These are phyloP conservation scores for Lactifluus pinguis DNA, from an alignment of 768 basidiomycete genomes.

Conservation along the genomic window DNA sequence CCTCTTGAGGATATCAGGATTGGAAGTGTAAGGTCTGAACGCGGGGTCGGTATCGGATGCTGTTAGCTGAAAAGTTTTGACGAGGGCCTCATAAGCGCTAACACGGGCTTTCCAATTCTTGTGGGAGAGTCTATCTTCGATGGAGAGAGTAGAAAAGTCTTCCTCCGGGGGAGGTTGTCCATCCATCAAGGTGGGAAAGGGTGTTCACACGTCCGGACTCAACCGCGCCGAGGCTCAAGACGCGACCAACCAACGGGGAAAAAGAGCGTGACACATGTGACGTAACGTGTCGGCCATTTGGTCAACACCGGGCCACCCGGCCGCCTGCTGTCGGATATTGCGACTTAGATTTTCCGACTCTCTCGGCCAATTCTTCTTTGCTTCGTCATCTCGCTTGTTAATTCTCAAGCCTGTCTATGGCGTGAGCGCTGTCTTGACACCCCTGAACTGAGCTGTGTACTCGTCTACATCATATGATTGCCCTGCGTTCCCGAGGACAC, in stretches of 20 bases:
- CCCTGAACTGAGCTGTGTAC: too few species aligned
- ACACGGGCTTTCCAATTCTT: conserved; percentile 99
- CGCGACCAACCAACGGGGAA: neutral
- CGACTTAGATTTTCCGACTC: neutral
- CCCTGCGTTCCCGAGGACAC: too few species aligned
- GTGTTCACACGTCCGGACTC: conserved; percentile 11
- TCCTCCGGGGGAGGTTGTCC: conserved; percentile 88
- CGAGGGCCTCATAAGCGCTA: conserved; percentile 82
- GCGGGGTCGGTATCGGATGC: conserved; percentile 90
- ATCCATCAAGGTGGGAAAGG: conserved; percentile 50
- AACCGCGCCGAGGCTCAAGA: conserved; percentile 4
- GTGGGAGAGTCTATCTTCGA: conserved; percentile 76
- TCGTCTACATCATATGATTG: too few species aligned
- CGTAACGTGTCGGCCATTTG: conserved; percentile 4
- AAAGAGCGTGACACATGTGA: conserved; percentile 11
- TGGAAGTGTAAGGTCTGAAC: conserved; percentile 81
- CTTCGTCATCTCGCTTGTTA: too few species aligned
- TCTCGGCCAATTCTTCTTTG: neutral
- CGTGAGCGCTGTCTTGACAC: too few species aligned
- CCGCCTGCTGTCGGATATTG: too few species aligned
- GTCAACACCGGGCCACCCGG: neutral
- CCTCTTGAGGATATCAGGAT: conserved; percentile 73
- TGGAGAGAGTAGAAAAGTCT: conserved; percentile 75
- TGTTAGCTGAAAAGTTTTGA: conserved; percentile 80
- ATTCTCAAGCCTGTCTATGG: too few species aligned